phyloP scores from a whole-genome alignment of 257 asterid genomes.

The Solanum neorickii region DNA sequence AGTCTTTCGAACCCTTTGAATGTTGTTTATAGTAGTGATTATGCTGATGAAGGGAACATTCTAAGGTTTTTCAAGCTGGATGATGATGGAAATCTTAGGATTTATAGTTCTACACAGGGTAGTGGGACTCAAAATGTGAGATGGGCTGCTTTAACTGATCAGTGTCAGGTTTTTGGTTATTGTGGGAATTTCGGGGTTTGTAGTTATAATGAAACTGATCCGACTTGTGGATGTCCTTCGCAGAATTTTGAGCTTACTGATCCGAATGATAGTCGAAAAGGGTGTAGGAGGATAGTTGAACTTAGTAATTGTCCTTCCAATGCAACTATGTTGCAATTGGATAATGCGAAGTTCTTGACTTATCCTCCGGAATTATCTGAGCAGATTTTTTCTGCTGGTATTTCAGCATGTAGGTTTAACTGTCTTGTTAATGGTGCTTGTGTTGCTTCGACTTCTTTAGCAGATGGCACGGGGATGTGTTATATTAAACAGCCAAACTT shows the following conservation, averaged over 20 bases:
- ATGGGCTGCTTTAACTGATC: conserved; percentile 85
- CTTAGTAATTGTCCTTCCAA: conserved; percentile 36
- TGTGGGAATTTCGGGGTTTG: conserved; percentile 83
- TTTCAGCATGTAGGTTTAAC: conserved; percentile 40
- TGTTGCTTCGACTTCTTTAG: conserved; percentile 57
- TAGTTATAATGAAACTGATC: conserved; percentile 50
- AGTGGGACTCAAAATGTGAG: conserved; percentile 27
- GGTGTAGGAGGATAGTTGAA: conserved; percentile 63
- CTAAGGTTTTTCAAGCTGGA: conserved; percentile 57
- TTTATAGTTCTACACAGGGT: conserved; percentile 47
- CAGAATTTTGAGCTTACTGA: conserved; percentile 48
- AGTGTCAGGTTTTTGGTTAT: conserved; percentile 64
- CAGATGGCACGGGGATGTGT: conserved; percentile 81
- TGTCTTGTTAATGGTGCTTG: conserved; percentile 43
- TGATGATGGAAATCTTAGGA: conserved; percentile 66
- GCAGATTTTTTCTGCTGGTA: conserved; percentile 35
- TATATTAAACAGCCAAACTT: conserved; percentile 31
- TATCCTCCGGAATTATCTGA: conserved; percentile 31
- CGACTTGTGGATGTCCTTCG: conserved; percentile 65
- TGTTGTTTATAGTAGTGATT: conserved; percentile 64
- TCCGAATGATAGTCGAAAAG: conserved; percentile 41
- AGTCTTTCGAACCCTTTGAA: conserved; percentile 13
- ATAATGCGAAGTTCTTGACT: conserved; percentile 52
- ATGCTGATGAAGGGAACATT: conserved; percentile 34
- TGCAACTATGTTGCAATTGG: conserved; percentile 46